A percentile compares a stretch with the other conserved stretches of the same genome.
phyloP scores from a whole-genome alignment of 768 basidiomycete species.

The Omphalotus guepiniiformis region DNA sequence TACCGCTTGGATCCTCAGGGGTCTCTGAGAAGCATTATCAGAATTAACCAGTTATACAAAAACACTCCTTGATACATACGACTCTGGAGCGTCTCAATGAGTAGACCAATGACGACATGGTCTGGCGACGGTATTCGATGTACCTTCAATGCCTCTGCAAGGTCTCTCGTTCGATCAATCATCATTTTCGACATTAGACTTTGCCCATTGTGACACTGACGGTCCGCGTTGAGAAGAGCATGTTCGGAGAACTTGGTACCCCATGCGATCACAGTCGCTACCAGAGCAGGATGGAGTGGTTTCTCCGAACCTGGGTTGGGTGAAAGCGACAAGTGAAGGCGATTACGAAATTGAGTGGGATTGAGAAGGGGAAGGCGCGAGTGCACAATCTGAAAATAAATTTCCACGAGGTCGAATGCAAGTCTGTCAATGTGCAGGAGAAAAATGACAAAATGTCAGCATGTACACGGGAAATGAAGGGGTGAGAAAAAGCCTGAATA shows the following conservation, averaged over 20 bases:
- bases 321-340: slow-evolving; percentile 46
- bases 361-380: slow-evolving; percentile 85
- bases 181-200: slow-evolving; percentile 75
- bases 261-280: slow-evolving; percentile 88
- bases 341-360: slow-evolving; percentile 73
- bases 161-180: slow-evolving; percentile 76
- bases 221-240: slow-evolving; percentile 74
- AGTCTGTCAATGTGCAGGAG: slow-evolving; percentile 50
- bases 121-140: slow-evolving; percentile 76
- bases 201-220: slow-evolving; percentile 63
- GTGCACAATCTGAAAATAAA: slow-evolving; percentile 92
- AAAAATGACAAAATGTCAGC: slow-evolving; percentile 14
- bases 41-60: not conserved
- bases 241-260: slow-evolving; percentile 94
- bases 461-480: slow-evolving; percentile 21
- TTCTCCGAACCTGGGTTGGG: slow-evolving; percentile 32
- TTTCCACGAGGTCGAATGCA: slow-evolving; percentile 88
- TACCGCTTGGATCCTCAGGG: slow-evolving; percentile 69
- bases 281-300: slow-evolving; percentile 63
- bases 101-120: slow-evolving; percentile 75
- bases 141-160: slow-evolving; percentile 84
- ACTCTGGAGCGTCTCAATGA: slow-evolving; percentile 82
- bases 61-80: slow-evolving; percentile 51
- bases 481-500: slow-evolving; percentile 14
- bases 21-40: slow-evolving; percentile 45